Evolutionary conservation across 2,329 filamentous ascomycete genomes (phyloP).

Genomic region (Botryotinia globosa): DNA sequence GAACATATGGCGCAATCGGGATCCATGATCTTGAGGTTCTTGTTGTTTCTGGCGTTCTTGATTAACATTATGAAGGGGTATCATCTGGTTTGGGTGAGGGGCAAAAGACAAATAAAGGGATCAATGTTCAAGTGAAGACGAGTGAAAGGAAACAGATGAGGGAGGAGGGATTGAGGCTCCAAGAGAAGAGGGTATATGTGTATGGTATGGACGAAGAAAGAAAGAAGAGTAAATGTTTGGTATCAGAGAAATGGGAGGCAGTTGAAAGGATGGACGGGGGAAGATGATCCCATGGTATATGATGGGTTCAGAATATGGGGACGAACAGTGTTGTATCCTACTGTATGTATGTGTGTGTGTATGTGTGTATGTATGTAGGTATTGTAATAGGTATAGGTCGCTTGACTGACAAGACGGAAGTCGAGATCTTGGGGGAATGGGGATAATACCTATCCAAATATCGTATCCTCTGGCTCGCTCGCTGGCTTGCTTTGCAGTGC

Average conservation of each 20-base stretch:
- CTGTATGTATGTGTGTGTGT: not conserved
- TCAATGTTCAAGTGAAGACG: not conserved
- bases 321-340: conserved; percentile 7
- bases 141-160: not conserved
- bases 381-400: conserved; percentile 7
- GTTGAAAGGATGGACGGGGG: not conserved
- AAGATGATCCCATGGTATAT: conserved; percentile 5
- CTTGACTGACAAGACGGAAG: conserved; percentile 12
- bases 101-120: not conserved
- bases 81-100: conserved; percentile 19
- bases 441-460: conserved; percentile 11
- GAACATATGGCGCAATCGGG: conserved; percentile 67
- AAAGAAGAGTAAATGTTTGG: not conserved
- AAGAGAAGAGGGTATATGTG: not conserved
- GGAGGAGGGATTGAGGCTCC: not conserved
- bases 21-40: conserved; percentile 57
- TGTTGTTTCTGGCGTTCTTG: conserved; percentile 40
- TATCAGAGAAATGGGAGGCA: not conserved
- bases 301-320: not conserved
- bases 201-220: not conserved
- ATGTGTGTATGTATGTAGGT: not conserved
- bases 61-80: conserved; percentile 35
- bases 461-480: conserved; percentile 9
- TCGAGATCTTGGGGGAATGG: conserved; percentile 7
- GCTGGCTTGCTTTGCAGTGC: conserved; percentile 15